Conservation (phyloP, 176 grass and related monocot species). For the Ensete glaucum region DNA sequence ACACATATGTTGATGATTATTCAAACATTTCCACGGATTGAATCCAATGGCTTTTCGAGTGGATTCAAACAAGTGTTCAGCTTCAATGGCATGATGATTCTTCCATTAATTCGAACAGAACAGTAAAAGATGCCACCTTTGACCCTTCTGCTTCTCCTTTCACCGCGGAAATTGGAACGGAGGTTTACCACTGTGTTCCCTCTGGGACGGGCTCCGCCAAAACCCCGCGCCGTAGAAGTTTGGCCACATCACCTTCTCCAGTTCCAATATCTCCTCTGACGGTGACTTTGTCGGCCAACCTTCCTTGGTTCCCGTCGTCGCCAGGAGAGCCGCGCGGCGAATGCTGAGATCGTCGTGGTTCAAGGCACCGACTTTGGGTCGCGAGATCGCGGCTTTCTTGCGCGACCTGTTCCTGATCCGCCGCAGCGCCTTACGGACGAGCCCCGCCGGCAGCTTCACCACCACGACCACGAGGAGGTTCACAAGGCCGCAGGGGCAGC, state of each 20-base stretch:
- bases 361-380: constrained; percentile 25
- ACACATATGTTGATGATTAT: neutral
- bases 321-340: neutral
- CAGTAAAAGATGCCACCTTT: too few relatives aligned
- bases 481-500: constrained; percentile 58
- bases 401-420: neutral
- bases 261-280: constrained; percentile 14
- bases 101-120: too few relatives aligned
- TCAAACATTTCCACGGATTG: neutral
- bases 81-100: neutral
- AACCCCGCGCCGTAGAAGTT: constrained; percentile 44
- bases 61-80: neutral
- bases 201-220: constrained; percentile 48
- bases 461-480: constrained; percentile 30
- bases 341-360: neutral
- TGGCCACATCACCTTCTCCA: constrained; percentile 44
- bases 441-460: constrained; percentile 31
- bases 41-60: neutral
- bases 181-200: neutral
- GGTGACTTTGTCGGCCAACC: neutral
- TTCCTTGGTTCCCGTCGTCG: neutral
- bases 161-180: neutral
- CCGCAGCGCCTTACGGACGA: constrained; percentile 6
- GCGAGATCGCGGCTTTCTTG: constrained; percentile 9
- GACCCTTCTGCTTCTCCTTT: neutral